Base-by-base conservation (phyloP, 805 yeast genomes). In the Barnettozyma wickerhamii region DNA sequence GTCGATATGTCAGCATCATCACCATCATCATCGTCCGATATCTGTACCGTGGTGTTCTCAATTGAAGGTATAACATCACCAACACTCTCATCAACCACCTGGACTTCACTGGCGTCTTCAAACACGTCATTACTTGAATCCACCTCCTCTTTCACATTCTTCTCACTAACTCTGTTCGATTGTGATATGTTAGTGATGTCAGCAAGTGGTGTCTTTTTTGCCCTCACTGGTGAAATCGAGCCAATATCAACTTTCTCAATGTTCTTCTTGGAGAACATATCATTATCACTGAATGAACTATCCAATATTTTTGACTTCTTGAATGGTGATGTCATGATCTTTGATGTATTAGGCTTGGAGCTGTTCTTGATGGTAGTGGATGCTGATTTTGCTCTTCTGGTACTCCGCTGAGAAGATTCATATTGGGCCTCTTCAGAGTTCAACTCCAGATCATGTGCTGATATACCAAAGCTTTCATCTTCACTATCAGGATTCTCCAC, bases 381-480 rank as follows among this genome's bases (percentile, higher is more conserved):
- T 26, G 23, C 20, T 10, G 42, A 27, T 27, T 15, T 38, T 13
- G 12, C 18, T 4, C 19, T 5, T 14, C 33, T 43, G 7, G 19
- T n/a, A 3, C 40, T 35, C 32, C 10, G 48, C 30, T 42, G 43
- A 10, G 53, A 45, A 2, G 51, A 41, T 34, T 40, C 41, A 17
- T 34, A 42, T 27, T 33, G 38, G 10, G 45, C 49, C 6, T 44
- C 48, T n/a, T 51, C 55, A 5, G 56, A 49, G 12, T 40, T 37
- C 1, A 50, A 37, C 18, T 51, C 43, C 1, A 33, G 33, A 19
- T 46, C 44, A 31, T 56, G 43, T 0, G 58, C 47, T 6, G 59
- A 48, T 4, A 53, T 19, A 4, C 52, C 54, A 43, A 53, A 55
- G 26, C 51, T 51, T 21, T 53, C 53, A 30, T 54, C 53, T 4